Conservation (phyloP, 305 asterid species). For the Fraxinus paxiana region DNA sequence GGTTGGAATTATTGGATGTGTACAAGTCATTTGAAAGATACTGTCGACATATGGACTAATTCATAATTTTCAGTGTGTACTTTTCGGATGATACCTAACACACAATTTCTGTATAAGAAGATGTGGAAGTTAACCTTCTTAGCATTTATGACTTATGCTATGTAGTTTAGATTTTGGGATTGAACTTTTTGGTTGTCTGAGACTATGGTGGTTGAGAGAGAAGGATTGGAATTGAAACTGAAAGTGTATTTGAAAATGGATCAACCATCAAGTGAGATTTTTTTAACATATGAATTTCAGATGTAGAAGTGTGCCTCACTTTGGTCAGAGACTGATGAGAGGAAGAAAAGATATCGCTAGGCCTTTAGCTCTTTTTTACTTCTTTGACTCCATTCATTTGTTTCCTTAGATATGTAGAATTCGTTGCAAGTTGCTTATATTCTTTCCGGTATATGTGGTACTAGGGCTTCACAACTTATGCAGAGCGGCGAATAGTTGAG, state of each 20-base stretch:
- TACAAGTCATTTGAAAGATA: not conserved
- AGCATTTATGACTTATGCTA: not conserved
- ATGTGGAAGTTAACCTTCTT: not conserved
- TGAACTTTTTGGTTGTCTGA: not conserved
- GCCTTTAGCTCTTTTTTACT: not conserved
- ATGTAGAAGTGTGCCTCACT: not conserved
- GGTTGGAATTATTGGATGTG: not conserved
- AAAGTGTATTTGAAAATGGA: not conserved
- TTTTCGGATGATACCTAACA: not conserved
- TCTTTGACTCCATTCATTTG: not conserved
- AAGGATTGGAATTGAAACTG: not conserved
- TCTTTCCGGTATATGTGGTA: slow-evolving; percentile 22
- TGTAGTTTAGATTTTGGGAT: not conserved
- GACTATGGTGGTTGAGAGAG: not conserved
- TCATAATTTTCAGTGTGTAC: not conserved
- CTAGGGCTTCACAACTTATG: slow-evolving; percentile 91
- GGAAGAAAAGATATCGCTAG: not conserved
- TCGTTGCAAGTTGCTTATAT: not conserved
- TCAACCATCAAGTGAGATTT: not conserved
- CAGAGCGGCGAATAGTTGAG: slow-evolving; percentile 87
- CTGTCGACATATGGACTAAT: not conserved
- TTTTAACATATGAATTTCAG: not conserved
- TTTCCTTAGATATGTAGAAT: slow-evolving; percentile 1
- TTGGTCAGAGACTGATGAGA: not conserved
- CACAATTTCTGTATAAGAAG: not conserved